These are phyloP conservation scores for Bifiguratus adelaidae DNA, from an alignment of 192 early-diverging fungal species.

Conservation along the genomic window DNA sequence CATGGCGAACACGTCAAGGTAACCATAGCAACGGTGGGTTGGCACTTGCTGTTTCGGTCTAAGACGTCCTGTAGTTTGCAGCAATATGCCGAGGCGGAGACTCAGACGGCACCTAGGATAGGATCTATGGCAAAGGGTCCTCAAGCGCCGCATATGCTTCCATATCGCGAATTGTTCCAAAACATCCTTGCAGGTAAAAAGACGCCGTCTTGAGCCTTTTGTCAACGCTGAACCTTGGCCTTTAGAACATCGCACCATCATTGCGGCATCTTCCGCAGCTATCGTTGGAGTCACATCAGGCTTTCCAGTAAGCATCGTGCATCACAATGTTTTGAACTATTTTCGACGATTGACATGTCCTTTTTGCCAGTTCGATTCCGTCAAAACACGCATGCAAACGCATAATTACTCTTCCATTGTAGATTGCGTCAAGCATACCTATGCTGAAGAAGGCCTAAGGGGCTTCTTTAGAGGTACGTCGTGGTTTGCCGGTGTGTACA, in stretches of 20 bases:
- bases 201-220: not conserved
- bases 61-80: no score
- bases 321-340: not conserved
- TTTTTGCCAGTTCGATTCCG: slow-evolving; percentile 66
- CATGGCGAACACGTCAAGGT: no score
- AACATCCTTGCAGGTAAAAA: no score
- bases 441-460: slow-evolving; percentile 66
- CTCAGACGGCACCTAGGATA: no score
- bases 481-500: no score
- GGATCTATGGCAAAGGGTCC: no score
- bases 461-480: slow-evolving; percentile 83
- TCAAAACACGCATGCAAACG: slow-evolving; percentile 97
- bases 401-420: slow-evolving; percentile 70
- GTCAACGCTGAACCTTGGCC: not conserved
- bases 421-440: slow-evolving; percentile 66
- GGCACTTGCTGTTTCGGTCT: no score
- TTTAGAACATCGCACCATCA: slow-evolving; percentile 48
- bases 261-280: slow-evolving; percentile 60
- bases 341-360: not conserved
- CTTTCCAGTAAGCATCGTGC: slow-evolving; percentile 37
- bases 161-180: no score
- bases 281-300: slow-evolving; percentile 57
- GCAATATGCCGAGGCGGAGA: no score
- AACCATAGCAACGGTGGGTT: no score
- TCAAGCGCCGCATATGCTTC: no score